These are phyloP conservation scores for Microdochium trichocladiopsis DNA, from an alignment of 2,329 filamentous ascomycete species.

Conservation along the genomic window DNA sequence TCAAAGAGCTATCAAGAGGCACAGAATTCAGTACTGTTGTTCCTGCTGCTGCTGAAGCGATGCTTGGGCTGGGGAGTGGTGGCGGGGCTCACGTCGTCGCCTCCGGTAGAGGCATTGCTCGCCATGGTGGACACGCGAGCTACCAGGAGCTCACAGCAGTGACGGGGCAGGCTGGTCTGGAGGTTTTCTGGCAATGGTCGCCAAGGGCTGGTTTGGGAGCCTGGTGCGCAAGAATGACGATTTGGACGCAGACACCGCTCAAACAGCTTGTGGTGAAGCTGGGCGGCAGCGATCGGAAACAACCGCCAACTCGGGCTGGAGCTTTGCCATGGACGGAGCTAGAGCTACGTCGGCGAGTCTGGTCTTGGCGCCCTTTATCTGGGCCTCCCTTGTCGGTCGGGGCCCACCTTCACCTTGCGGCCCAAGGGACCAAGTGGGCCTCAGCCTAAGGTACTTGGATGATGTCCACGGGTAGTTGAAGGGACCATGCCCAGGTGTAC, in stretches of 20 bases:
- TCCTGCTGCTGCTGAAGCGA: conserved; percentile 1
- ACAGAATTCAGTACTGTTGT: neutral
- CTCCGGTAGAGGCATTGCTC: conserved; percentile 11
- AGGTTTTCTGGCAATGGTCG: too few relatives aligned
- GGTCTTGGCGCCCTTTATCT: neutral
- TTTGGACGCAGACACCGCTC: too few relatives aligned
- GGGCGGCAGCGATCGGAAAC: neutral
- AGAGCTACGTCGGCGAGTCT: neutral
- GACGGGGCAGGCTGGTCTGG: too few relatives aligned
- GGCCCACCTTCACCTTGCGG: neutral
- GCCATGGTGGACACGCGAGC: conserved; percentile 9
- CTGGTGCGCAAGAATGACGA: neutral
- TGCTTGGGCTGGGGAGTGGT: neutral
- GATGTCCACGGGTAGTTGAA: too few relatives aligned
- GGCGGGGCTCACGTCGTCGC: conserved; percentile 14
- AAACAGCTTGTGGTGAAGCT: too few relatives aligned
- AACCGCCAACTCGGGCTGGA: neutral
- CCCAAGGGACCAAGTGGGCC: too few relatives aligned
- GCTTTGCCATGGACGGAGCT: too few relatives aligned
- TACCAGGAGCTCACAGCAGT: neutral
- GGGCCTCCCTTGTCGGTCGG: neutral
- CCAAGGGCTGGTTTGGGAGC: too few relatives aligned
- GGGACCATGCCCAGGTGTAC: too few relatives aligned
- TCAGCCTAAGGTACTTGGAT: too few relatives aligned
- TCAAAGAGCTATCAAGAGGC: conserved; percentile 17